Evolutionary conservation across 108 stramenopile genomes (phyloP), one percentile per base, ranked within the genome.

Genomic region (Nannochloropsis salina): DNA sequence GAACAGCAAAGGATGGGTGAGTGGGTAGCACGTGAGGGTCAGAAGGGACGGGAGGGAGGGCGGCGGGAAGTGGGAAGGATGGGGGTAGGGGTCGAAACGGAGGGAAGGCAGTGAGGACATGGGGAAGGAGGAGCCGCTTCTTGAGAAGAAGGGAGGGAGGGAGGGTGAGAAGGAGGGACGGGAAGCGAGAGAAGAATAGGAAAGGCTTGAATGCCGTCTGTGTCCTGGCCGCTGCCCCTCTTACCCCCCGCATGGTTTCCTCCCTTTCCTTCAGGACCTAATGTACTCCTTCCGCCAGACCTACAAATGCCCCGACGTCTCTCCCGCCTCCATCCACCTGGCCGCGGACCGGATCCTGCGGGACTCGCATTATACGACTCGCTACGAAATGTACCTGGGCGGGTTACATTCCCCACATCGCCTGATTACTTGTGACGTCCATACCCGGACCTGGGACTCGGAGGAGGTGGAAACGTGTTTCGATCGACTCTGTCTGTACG

Each of bases 381-480:
- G 61, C 20, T 74, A 74, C n/a, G 61, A 74, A n/a, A 74, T 74
- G 61, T 74, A 74, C n/a, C 61, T 74, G 6, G 61, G 61, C 0
- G 61, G 61, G 61, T 74, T 74, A n/a, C 61, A 74, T n/a, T 74
- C 61, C 15, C 61, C 61, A 15, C n/a, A 74, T n/a, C 61, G 61
- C 15, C 61, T 74, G 2, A 74, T 74, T 2, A 74, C 61, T n/a
- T 74, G 61, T n/a, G 61, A 74, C 61, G 61, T 74, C 20, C 61
- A 74, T 74, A 74, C 61, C 6, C 61, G 61, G 61, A 74, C 61
- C 20, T 74, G 61, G 61, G 61, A 74, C 61, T 74, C 61, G 20
- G 20, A 74, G 61, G 61, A 74, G 61, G 61, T 74, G 61, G 61
- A 74, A n/a, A n/a, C 15, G 61, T 74, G 61, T n/a, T 74, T 74